These are phyloP conservation scores for Spiraea crenata DNA, from an alignment of 331 rosid genomes.

Conservation along the genomic window DNA sequence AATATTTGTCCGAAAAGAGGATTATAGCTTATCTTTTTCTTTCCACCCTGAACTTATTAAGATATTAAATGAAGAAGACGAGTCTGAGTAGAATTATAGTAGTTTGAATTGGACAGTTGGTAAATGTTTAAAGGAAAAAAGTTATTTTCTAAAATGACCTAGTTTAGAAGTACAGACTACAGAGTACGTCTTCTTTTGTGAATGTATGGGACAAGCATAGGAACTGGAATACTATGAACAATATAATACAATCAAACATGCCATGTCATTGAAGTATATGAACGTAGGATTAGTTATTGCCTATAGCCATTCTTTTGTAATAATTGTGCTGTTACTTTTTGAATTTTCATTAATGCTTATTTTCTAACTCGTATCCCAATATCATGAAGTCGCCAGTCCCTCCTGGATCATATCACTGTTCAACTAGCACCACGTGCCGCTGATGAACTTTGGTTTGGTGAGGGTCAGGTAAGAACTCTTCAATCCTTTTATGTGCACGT, in stretches of 20 bases:
- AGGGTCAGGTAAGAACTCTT: conserved; percentile 54
- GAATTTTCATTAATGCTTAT: conserved; percentile 11
- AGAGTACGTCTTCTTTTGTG: not conserved
- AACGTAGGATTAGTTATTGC: conserved; percentile 9
- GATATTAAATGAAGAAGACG: not conserved
- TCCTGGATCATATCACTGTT: conserved; percentile 88
- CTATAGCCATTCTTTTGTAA: not conserved
- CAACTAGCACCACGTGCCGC: conserved; percentile 99
- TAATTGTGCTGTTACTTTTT: conserved; percentile 8
- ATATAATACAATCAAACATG: not conserved
- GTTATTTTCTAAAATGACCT: not conserved
- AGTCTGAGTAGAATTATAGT: not conserved
- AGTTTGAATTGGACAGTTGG: not conserved
- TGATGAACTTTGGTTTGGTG: conserved; percentile 88
- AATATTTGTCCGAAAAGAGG: not conserved
- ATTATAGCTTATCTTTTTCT: not conserved
- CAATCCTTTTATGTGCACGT: not conserved
- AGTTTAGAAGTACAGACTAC: not conserved
- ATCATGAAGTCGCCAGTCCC: conserved; percentile 81
- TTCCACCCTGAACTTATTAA: not conserved
- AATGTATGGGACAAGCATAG: not conserved
- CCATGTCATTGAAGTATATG: not conserved
- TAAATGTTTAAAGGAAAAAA: not conserved
- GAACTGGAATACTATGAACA: conserved; percentile 20
- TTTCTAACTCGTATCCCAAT: conserved; percentile 16